Evolutionary conservation across 805 yeast genomes (phyloP).

Genomic region (Sugiyamaella smithiae): DNA sequence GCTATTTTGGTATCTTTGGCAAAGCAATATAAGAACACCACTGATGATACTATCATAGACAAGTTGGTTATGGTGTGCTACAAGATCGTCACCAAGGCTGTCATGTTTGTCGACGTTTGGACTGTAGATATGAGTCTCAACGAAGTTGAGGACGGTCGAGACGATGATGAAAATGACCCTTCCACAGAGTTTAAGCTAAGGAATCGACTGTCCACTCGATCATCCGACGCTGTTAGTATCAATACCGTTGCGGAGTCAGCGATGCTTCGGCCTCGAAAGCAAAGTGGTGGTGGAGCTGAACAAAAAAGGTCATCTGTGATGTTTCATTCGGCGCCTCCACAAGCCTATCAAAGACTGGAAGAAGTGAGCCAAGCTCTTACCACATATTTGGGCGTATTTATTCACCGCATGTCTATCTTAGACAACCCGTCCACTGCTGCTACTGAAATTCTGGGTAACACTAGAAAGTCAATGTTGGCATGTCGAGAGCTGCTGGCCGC

Average conservation of each 20-base stretch:
- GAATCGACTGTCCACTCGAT: not conserved
- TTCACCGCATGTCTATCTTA: conserved; percentile 28
- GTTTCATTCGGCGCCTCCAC: conserved; percentile 28
- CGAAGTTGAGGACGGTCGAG: not conserved
- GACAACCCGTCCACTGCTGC: conserved; percentile 32
- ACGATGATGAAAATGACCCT: not conserved
- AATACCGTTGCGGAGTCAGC: not conserved
- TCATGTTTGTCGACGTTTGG: conserved; percentile 29
- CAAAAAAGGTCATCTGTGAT: conserved; percentile 26
- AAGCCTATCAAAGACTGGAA: conserved; percentile 34
- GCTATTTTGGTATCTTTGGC: conserved; percentile 39
- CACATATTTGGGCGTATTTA: conserved; percentile 34
- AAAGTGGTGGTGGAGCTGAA: not conserved
- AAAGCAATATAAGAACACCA: conserved; percentile 32
- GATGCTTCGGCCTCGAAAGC: not conserved
- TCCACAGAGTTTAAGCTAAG: not conserved
- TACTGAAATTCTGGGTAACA: conserved; percentile 33
- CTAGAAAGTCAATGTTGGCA: conserved; percentile 39
- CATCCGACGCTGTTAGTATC: not conserved
- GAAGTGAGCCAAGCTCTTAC: conserved; percentile 35
- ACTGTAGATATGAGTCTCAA: conserved; percentile 4
- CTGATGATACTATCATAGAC: conserved; percentile 32
- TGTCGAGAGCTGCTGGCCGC: conserved; percentile 39
- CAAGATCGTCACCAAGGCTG: conserved; percentile 34
- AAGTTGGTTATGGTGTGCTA: conserved; percentile 33